phyloP scores from a whole-genome alignment of 2,329 filamentous ascomycete species.

The Beauveria brongniartii region DNA sequence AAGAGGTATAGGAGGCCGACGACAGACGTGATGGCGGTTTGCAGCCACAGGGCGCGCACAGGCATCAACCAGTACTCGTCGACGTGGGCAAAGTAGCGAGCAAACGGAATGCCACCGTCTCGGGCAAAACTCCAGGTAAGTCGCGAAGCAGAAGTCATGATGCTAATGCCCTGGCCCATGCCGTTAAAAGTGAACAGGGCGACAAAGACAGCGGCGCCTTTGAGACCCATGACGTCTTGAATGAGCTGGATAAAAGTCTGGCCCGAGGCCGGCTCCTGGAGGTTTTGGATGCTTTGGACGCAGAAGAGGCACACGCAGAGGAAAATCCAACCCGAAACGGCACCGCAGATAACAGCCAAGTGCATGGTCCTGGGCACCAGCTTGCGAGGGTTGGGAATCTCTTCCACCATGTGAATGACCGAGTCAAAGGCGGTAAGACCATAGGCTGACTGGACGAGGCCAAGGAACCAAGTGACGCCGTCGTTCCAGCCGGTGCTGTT shows the following conservation, averaged over 20 bases:
- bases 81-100: slow-evolving; percentile 33
- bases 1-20: slow-evolving; percentile 51
- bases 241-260: slow-evolving; percentile 43
- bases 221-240: slow-evolving; percentile 24
- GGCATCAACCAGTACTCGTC: slow-evolving; percentile 44
- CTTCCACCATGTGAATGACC: slow-evolving; percentile 51
- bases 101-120: slow-evolving; percentile 40
- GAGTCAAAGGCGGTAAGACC: slow-evolving; percentile 50
- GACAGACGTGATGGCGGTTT: slow-evolving; percentile 33
- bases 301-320: slow-evolving; percentile 44
- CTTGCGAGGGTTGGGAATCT: slow-evolving; percentile 42
- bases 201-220: slow-evolving; percentile 36
- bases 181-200: slow-evolving; percentile 49
- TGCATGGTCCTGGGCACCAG: slow-evolving; percentile 45
- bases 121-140: slow-evolving; percentile 48
- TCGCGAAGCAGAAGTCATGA: slow-evolving; percentile 43
- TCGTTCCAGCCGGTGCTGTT: slow-evolving; percentile 42
- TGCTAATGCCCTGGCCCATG: slow-evolving; percentile 42
- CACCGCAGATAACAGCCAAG: slow-evolving; percentile 41
- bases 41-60: slow-evolving; percentile 42
- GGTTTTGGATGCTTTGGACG: slow-evolving; percentile 35
- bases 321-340: slow-evolving; percentile 41
- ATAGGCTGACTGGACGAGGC: slow-evolving; percentile 48
- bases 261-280: slow-evolving; percentile 31
- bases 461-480: slow-evolving; percentile 50